Base-by-base conservation (phyloP, 306 rosid genomes). In the Hippophae tibetana region DNA sequence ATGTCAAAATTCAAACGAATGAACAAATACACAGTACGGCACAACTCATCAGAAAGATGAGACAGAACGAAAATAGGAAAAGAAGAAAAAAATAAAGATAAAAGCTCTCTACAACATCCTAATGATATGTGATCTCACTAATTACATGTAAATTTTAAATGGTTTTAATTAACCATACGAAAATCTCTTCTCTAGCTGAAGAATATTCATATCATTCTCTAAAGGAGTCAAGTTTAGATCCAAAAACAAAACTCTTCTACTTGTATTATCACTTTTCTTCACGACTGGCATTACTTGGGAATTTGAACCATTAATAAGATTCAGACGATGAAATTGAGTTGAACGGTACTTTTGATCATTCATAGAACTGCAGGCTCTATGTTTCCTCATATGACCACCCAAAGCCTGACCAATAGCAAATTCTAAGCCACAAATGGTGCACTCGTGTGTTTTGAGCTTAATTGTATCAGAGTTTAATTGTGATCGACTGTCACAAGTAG, bases 311-410 rank as follows among this genome's bases (percentile, higher is more conserved):
- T 64, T 69, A 57, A 65, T 54, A 38, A 54, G n/a, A 13, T 67
- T 72, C 58, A 10, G 42, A 10, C 3, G 58, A 38, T 9, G 42
- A 31, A n/a, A 13, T n/a, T 41, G 45, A n/a, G 55, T 41, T 27
- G 61, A 18, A 50, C 57, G 47, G 5, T 14, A 43, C 6, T 48
- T 44, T 9, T 13, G 63, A 6, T 61, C 77, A 2, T 48, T 71
- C 77, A 56, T 42, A 63, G 79, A 31, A 4, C 5, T 31, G 23
- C 63, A 18, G 3, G 78, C 61, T 57, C 96, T 80, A 52, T 92
- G 98, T 68, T 96, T 81, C 65, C 98, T 86, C 98, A 92, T 92
- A 69, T 92, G 98, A 3, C 98, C 98, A 0, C 98, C 98, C 56
- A 92, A 74, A 18, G 98, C 98, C 72, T 92, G 98, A 0, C 98